These are phyloP conservation scores for Gloeostereum incarnatum DNA, from an alignment of 768 basidiomycete genomes.

Conservation along the genomic window DNA sequence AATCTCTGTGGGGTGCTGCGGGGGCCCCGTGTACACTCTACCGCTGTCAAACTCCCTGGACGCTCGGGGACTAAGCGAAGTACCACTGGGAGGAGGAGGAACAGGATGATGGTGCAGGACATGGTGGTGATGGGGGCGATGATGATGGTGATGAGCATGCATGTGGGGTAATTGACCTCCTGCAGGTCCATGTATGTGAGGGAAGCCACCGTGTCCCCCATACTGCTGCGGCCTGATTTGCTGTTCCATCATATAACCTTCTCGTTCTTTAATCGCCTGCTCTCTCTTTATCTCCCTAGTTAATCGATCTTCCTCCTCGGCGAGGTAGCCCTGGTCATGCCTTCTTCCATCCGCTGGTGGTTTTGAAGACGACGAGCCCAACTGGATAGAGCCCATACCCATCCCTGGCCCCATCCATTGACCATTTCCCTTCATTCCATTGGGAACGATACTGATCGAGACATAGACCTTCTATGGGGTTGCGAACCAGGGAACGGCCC, in stretches of 20 bases:
- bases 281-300: constrained; percentile 21
- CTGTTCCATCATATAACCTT: no score
- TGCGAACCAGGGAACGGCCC: background rate
- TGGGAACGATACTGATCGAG: constrained; percentile 1
- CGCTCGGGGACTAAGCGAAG: constrained; percentile 13
- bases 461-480: background rate
- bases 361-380: constrained; percentile 2
- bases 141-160: constrained; percentile 36
- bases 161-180: no score
- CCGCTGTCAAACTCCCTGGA: constrained; percentile 14
- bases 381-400: constrained; percentile 8
- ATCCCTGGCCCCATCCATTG: constrained; percentile 11
- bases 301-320: constrained; percentile 18
- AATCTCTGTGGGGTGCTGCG: constrained; percentile 37
- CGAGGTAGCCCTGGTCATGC: constrained; percentile 13
- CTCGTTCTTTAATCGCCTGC: no score
- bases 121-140: constrained; percentile 26
- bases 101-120: constrained; percentile 46
- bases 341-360: constrained; percentile 4
- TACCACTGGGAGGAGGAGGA: constrained; percentile 14
- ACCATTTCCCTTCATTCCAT: constrained; percentile 6
- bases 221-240: no score
- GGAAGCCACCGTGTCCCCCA: no score
- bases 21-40: constrained; percentile 23
- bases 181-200: constrained; percentile 15